Conservation (phyloP, 495 filamentous ascomycete genomes). For the Neurospora sp. region DNA sequence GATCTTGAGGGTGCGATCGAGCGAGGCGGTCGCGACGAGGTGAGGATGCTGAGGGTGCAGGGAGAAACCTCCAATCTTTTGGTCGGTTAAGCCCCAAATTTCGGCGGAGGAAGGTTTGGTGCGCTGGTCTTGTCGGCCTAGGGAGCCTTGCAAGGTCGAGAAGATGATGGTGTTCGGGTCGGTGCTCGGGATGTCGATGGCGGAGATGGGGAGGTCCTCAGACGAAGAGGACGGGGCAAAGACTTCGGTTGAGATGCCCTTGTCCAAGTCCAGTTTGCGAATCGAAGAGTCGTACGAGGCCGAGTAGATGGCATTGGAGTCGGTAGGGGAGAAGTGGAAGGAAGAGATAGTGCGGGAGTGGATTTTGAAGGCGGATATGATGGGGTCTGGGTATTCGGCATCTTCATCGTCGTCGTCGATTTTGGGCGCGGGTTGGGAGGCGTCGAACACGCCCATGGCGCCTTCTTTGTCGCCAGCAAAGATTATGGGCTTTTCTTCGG, state of each 20-base stretch:
- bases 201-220: constrained; percentile 69
- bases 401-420: constrained; percentile 49
- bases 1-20: constrained; percentile 80
- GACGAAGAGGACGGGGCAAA: constrained; percentile 61
- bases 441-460: constrained; percentile 87
- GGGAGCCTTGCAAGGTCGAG: constrained; percentile 69
- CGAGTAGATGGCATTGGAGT: constrained; percentile 66
- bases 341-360: constrained; percentile 83
- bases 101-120: constrained; percentile 44
- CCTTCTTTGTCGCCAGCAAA: constrained; percentile 95
- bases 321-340: constrained; percentile 64
- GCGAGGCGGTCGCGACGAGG: constrained; percentile 78
- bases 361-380: constrained; percentile 76
- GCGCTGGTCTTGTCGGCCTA: constrained; percentile 73
- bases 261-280: constrained; percentile 73
- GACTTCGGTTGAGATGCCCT: constrained; percentile 65
- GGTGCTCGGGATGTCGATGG: constrained; percentile 61
- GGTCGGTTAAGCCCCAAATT: constrained; percentile 70
- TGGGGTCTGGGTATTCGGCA: constrained; percentile 44
- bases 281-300: constrained; percentile 93
- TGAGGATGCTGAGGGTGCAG: constrained; percentile 68
- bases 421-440: constrained; percentile 55
- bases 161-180: constrained; percentile 74
- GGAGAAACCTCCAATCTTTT: constrained; percentile 93
- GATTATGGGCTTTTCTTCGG: constrained; percentile 72